Evolutionary conservation across 176 grass and related monocot genomes (phyloP).

Genomic region (Urochloa ruziziensis): DNA sequence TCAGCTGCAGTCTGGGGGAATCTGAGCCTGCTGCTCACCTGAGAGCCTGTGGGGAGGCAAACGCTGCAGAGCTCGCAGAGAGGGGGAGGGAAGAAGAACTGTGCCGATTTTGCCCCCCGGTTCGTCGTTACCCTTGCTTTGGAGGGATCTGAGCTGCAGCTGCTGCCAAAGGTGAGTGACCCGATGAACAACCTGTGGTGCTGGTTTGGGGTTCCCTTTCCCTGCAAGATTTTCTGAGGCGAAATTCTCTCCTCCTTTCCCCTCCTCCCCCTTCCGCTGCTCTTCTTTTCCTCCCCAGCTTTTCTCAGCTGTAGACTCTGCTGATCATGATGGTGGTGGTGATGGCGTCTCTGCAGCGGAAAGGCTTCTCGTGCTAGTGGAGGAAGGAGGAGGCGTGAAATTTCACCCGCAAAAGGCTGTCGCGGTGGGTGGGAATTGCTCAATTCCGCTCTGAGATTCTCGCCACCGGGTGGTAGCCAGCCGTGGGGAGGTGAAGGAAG

Average conservation of each 20-base stretch:
- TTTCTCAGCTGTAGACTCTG: slow-evolving; percentile 35
- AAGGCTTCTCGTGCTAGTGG: slow-evolving; percentile 31
- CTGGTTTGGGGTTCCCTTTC: slow-evolving; percentile 18
- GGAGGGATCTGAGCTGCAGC: slow-evolving; percentile 38
- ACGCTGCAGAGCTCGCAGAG: slow-evolving; percentile 22
- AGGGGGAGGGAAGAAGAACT: neutral
- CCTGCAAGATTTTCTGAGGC: slow-evolving; percentile 40
- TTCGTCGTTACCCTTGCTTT: slow-evolving; percentile 33
- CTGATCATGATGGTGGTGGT: slow-evolving; percentile 32
- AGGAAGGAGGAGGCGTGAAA: slow-evolving; percentile 4
- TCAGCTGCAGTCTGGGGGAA: slow-evolving; percentile 37
- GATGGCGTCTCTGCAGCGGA: slow-evolving; percentile 31
- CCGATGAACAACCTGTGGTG: slow-evolving; percentile 33
- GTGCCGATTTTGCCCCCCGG: slow-evolving; percentile 29
- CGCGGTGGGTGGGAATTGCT: slow-evolving; percentile 15
- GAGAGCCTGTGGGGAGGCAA: slow-evolving; percentile 39
- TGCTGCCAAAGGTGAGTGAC: slow-evolving; percentile 26
- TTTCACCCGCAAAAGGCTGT: slow-evolving; percentile 27
- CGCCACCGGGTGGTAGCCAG: too few species aligned
- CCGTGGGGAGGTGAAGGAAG: slow-evolving; percentile 10
- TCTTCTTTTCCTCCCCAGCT: slow-evolving; percentile 18
- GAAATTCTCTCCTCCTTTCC: slow-evolving; percentile 13
- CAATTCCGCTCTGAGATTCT: slow-evolving; percentile 12
- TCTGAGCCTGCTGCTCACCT: slow-evolving; percentile 48
- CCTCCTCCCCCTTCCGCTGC: neutral